Base-by-base conservation (phyloP, 169 alveolate species). In the Babesia sp. region DNA sequence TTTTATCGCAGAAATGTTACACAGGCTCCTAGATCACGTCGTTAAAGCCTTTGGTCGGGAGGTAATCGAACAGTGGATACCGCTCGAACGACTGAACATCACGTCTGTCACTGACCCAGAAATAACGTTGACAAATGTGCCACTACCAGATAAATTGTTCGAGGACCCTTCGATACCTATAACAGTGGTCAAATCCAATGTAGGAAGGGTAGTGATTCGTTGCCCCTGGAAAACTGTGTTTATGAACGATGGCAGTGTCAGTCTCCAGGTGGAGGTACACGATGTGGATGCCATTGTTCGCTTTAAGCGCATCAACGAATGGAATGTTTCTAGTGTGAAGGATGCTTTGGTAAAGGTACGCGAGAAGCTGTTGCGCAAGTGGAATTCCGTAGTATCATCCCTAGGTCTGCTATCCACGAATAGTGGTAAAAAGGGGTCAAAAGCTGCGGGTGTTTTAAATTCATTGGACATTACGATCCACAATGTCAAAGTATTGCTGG, bases 81-180 rank as follows among this genome's bases (percentile, higher is more conserved):
- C 93, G 16, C 71, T 88, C 66, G 89, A 84, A 54, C 80, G 84
- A 53, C 67, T 88, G 50, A 70, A 81, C 54, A 83, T 88, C 39
- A 89, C 90, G 46, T 88, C 93, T 24, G 51, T 88, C 58, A 55
- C 91, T 0, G 91, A 88, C 31, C 93, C 93, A 18, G 94, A 91
- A 41, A 71, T 91, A 14, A 91, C 85, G 53, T 74, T 91, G 61
- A 81, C 89, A 53, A 87, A 91, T 58, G 61, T 91, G 26, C 92
- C 95, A 7, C 51, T 91, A 11, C 95, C 95, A 24, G 93, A 91
- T 26, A 78, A 86, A 55, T 68, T 90, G 60, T 91, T 91, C 53
- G 91, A 90, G 28, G 77, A 75, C 45, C 91, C 92, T 3, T 91
- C 90, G 37, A 73, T 87, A 28, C 95, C 95, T 28, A 86, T 91